Evolutionary conservation across 108 stramenopile genomes (phyloP), one percentile per base, ranked within the genome.

Genomic region (Conticribra weissflogii): DNA sequence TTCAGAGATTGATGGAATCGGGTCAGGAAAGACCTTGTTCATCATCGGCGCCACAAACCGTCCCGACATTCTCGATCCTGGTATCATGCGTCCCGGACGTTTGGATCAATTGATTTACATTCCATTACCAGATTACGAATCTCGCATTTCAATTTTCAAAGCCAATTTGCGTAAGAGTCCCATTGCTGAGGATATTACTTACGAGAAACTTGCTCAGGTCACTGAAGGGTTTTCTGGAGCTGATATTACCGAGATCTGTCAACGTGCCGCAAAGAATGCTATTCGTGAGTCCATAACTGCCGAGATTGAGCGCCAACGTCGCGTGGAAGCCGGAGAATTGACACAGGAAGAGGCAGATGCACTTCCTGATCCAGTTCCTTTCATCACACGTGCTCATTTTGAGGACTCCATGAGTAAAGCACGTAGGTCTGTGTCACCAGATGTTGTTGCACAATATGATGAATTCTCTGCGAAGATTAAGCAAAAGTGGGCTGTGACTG

Each of bases 1-100:
- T 21, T 96, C 97, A 2, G 98, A 99, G 79, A 96, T 99, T 83
- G 98, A 98, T 71, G 99, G 98, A 45, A 86, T 98, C 31, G 98
- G 97, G 19, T 94, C 91, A n/a, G 79, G 93, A 45, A 96, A 96
- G 80, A 92, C 90, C 27, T 86, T 96, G 3, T 96, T 96, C 62
- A 91, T 96, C 18, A 95, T 98, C 64, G 97, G 92, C 36, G 97
- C 97, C 7, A 98, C 97, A 3, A 98, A 98, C 72, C 82, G 97
- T 57, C 96, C 94, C 1, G 96, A 97, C 75, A 89, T 97, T 53
- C 76, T 98, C 3, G 97, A 98, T 56, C 90, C 94, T 33, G 97
- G 94, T 44, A 87, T 98, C 44, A 94, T 95, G 61, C 88, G 97
- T 71, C 96, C 97, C 31, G 97, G 97, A 45, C 96, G 97, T 66